Evolutionary conservation across 345 rosid genomes (phyloP).

Genomic region (Adansonia digitata): DNA sequence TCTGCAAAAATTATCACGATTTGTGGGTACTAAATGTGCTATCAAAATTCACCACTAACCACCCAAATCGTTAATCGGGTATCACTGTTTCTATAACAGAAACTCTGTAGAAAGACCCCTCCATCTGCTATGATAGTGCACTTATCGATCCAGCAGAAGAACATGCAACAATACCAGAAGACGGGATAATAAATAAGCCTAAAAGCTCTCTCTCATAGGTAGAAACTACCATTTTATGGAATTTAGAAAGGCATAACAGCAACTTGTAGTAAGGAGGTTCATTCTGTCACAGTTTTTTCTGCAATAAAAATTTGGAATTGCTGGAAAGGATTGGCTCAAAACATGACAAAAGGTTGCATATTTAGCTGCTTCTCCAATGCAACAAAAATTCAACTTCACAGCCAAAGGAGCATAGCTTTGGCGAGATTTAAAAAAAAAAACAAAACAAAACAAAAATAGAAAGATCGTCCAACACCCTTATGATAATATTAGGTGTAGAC

Average conservation of each 20-base stretch:
- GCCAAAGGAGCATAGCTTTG: not conserved
- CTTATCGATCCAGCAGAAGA: not conserved
- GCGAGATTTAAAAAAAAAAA: too few species aligned
- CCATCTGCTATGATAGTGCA: not conserved
- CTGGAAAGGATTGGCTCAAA: not conserved
- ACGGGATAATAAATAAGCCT: not conserved
- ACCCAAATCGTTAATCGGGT: not conserved
- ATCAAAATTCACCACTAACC: not conserved
- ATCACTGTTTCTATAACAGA: not conserved
- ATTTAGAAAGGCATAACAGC: not conserved
- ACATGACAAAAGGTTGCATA: not conserved
- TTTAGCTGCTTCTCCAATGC: not conserved
- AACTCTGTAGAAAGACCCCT: not conserved
- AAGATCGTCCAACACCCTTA: not conserved
- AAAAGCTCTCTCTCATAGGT: not conserved
- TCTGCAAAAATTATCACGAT: not conserved
- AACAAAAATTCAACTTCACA: constrained; percentile 3
- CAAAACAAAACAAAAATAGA: not conserved
- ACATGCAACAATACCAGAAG: not conserved
- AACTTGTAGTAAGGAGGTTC: not conserved
- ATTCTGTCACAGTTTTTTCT: not conserved
- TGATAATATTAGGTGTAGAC: not conserved
- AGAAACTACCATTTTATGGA: not conserved
- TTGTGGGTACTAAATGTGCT: not conserved
- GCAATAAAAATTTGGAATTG: not conserved